Base-by-base conservation (phyloP, 2,329 filamentous ascomycete species). In the Setomelanomma holmii region DNA sequence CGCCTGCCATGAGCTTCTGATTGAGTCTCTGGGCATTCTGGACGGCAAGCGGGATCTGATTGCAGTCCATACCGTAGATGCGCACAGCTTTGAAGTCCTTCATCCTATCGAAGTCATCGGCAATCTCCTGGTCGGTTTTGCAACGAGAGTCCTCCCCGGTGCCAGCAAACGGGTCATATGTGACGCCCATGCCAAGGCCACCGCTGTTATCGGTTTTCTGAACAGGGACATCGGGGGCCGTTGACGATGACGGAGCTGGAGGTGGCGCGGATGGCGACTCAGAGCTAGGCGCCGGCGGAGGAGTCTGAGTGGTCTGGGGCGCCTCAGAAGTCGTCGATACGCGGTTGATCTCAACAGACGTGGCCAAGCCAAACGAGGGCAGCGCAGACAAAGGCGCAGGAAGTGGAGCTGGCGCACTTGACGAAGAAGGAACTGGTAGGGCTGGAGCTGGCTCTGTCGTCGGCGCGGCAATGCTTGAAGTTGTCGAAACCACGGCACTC, bases 21-120 rank as follows among this genome's bases (percentile, higher is more conserved):
- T 82, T 82, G 63, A 85, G 81, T n/a, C 80, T 74, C 63, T 84
- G 84, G 33, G 87, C 88, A 7, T 87, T 87, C 10, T 80, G 74
- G 24, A 89, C 77, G 16, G 89, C 84, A 12, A 80, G 84, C 2
- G 80, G 72, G 34, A 91, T 82, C 71, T 93, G 89, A 66, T 90
- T 78, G 73, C 91, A 96, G 73, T 92, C 90, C 51, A 86, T 85
- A 45, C 91, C 91, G 69, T 96, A 96, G 67, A 90, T 83, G 44
- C 92, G 89, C 48, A 96, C 78, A 30, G 86, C 74, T 16, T 80
- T 79, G 74, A 89, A 92, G 12, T 77, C 78, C 22, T 85, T 78
- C 45, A 86, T 76, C 40, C 75, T 75, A 14, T 77, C 75, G 61
- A 95, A 84, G 66, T 96, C 91, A 17, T 76, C 69, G 53, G 83